These are phyloP conservation scores for Rosa chinensis DNA, from an alignment of 306 rosid species.

Conservation along the genomic window DNA sequence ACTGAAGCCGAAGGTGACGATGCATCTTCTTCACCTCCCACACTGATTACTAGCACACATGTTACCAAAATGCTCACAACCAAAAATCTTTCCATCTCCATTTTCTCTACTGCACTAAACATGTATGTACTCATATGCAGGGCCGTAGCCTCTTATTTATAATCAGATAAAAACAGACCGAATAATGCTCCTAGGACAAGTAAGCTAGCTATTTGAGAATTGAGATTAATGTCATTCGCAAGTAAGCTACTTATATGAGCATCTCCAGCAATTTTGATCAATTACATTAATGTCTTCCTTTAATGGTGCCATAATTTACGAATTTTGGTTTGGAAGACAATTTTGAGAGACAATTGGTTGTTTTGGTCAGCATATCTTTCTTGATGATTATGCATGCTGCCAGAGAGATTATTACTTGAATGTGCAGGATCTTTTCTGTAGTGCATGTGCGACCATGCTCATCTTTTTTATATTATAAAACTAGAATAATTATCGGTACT, in stretches of 20 bases:
- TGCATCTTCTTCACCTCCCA: slow-evolving; percentile 26
- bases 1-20: background rate
- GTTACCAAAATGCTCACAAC: slow-evolving; percentile 19
- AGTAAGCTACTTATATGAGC: slow-evolving; percentile 5
- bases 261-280: background rate
- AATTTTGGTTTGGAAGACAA: background rate
- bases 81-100: slow-evolving; percentile 20
- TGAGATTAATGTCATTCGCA: background rate
- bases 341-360: background rate
- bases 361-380: background rate
- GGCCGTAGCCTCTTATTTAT: background rate
- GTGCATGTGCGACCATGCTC: slow-evolving; percentile 4
- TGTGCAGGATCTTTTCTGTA: background rate
- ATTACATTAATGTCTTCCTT: background rate
- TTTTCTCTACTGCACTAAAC: slow-evolving; percentile 8
- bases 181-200: background rate
- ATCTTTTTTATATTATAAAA: background rate
- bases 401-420: slow-evolving; percentile 2
- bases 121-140: background rate
- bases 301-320: background rate
- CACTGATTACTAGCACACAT: slow-evolving; percentile 21
- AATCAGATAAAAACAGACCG: background rate
- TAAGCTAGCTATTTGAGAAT: background rate
- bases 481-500: background rate
- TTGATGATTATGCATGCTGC: slow-evolving; percentile 4